phyloP scores from a whole-genome alignment of 257 asterid species.

The Sherardia arvensis region DNA sequence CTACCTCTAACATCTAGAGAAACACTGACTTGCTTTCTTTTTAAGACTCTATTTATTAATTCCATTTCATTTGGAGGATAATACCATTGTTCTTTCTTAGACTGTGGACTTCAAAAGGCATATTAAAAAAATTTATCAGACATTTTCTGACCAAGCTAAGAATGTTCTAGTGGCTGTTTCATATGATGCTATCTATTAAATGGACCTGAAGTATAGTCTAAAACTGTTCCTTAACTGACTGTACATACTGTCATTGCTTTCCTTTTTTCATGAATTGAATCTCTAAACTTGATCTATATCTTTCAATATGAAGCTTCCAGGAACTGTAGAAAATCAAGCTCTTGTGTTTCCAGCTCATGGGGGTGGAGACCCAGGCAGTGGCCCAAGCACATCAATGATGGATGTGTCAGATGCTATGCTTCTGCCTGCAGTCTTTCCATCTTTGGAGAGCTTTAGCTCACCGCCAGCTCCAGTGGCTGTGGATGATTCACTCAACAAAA shows the following conservation, averaged over 20 bases:
- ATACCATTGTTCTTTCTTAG: background rate
- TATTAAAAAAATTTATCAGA: background rate
- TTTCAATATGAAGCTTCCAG: conserved; percentile 83
- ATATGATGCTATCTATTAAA: background rate
- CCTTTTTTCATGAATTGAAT: background rate
- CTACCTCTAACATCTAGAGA: background rate
- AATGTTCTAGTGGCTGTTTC: background rate
- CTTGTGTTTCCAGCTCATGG: conserved; percentile 51
- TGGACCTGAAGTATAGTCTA: background rate
- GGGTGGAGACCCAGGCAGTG: conserved; percentile 62
- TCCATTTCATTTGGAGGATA: background rate
- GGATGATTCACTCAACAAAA: conserved; percentile 60
- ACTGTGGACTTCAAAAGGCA: background rate
- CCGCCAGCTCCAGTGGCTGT: conserved; percentile 40
- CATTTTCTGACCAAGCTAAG: background rate
- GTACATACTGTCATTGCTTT: background rate
- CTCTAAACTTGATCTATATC: conserved; percentile 14
- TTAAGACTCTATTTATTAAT: background rate
- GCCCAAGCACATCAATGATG: conserved; percentile 77
- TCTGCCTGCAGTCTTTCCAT: conserved; percentile 56
- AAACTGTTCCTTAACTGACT: background rate
- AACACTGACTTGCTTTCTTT: background rate
- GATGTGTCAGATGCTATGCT: conserved; percentile 80
- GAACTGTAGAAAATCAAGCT: conserved; percentile 75
- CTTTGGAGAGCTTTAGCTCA: conserved; percentile 61